Base-by-base conservation (phyloP, 1,284 basidiomycete genomes). In the Peniophora sp. region DNA sequence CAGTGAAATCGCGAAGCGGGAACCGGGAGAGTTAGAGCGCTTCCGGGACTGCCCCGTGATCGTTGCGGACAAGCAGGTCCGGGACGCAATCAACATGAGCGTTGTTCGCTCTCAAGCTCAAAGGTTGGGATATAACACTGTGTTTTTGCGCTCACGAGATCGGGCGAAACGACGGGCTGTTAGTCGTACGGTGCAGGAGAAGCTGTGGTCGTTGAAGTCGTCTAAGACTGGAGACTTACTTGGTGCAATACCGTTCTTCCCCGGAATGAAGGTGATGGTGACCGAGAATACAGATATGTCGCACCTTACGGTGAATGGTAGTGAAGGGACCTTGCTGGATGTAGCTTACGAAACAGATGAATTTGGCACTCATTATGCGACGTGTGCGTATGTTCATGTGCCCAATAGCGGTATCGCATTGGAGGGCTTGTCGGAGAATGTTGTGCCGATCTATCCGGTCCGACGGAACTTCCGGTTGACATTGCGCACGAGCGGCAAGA, bases 211-310 rank as follows among this genome's bases (percentile, higher is more conserved):
- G 6, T 12, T 32, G 27, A 32, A 32, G 6, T 32, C 12, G 27
- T 32, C 27, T 5, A 32, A 12, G 27, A 32, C 27, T 5, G 27
- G 27, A 12, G 47, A 39, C 17, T 6, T 49, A 34, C n/a, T 39
- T 8, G 47, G 47, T 17, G 19, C 5, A 2, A 11, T 49, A 5
- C 47, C 47, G 14, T 38, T 3, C 19, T 11, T 49, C 14, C 11
- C 25, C 20, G 47, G 47, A n/a, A 49, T 49, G 47, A 36, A 39
- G 20, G 47, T 49, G 2, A 36, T 49, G 47, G 12, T 49, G 2
- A 36, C 3, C 6, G 47, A 49, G n/a, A 49, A 49, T 22, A 39
- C 22, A 3, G 32, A 12, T 36, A 49, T 49, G 35, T 3, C 17
- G 5, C 20, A 39, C 12, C 6, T 32, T 12, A 25, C 27, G 17